Base-by-base conservation (phyloP, 257 asterid species). In the Jacaranda copaia region DNA sequence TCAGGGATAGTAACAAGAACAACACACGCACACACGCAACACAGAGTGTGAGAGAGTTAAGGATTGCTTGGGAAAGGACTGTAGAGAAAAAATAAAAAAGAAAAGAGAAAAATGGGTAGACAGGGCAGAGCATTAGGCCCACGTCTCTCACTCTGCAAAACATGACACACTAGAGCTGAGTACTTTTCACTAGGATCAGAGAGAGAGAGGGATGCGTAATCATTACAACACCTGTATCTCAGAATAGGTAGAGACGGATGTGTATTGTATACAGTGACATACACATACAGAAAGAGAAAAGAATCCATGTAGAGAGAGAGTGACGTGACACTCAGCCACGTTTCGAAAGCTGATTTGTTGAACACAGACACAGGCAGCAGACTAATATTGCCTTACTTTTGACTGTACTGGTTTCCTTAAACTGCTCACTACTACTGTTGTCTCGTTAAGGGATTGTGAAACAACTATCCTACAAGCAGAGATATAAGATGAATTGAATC, bases 331-430 rank as follows among this genome's bases (percentile, higher is more conserved):
- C 49, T 43, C 49, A 8, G 70, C 80, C 73, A 83, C 74, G 16
- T 83, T 83, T 83, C 87, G 82, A 35, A 0, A 38, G 32, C 10
- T 25, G 43, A 83, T 83, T 83, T 82, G 87, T 35, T 18, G 20
- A 32, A 75, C 4, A 14, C 15, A 25, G 32, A 25, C 32, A 25
- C 32, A 25, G 32, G 32, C 32, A 25, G 32, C 32, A 25, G 32
- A 25, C 2, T 25, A 25, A 25, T 25, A 25, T 25, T 25, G 32
- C 32, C n/a, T 48, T 0, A 9, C 8, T 69, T 68, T 52, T 61
- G 39, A 77, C 65, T 60, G 66, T 72, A 38, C 55, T 38, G 10
- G 15, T 14, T 36, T 36, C 20, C 45, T 60, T 71, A 8, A 8
- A 70, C 38, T 53, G 53, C 20, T 56, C 48, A 59, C 58, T 8